These are phyloP conservation scores for Mercurialis annua DNA, from an alignment of 345 rosid species.

Conservation along the genomic window DNA sequence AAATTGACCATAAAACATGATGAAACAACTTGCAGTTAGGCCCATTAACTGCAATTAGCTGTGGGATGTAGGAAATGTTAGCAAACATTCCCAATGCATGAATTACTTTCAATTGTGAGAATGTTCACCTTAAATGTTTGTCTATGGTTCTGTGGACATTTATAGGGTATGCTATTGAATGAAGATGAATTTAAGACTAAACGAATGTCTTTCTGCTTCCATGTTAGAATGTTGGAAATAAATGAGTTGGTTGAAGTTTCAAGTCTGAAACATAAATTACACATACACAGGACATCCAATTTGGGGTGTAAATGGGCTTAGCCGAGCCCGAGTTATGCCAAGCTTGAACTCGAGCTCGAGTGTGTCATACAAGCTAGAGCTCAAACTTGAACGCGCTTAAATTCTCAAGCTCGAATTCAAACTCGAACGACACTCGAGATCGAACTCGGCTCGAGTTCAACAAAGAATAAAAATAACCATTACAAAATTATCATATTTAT, in stretches of 20 bases:
- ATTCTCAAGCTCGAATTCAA: too few relatives aligned
- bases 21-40: constrained; percentile 12
- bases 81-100: not conserved
- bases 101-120: not conserved
- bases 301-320: too few relatives aligned
- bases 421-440: too few relatives aligned
- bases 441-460: too few relatives aligned
- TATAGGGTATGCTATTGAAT: not conserved
- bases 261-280: not conserved
- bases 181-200: not conserved
- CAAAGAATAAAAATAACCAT: too few relatives aligned
- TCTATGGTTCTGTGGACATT: constrained; percentile 3
- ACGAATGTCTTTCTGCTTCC: constrained; percentile 1
- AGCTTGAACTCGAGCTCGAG: too few relatives aligned
- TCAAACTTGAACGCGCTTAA: too few relatives aligned
- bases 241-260: constrained; percentile 6
- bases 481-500: too few relatives aligned
- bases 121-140: constrained; percentile 5
- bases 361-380: too few relatives aligned
- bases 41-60: not conserved
- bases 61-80: not conserved
- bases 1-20: constrained; percentile 1
- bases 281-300: not conserved
- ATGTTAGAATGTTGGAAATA: not conserved
- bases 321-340: too few relatives aligned